Evolutionary conservation across 192 early-diverging fungal genomes (phyloP).

Genomic region (Podila verticillata): DNA sequence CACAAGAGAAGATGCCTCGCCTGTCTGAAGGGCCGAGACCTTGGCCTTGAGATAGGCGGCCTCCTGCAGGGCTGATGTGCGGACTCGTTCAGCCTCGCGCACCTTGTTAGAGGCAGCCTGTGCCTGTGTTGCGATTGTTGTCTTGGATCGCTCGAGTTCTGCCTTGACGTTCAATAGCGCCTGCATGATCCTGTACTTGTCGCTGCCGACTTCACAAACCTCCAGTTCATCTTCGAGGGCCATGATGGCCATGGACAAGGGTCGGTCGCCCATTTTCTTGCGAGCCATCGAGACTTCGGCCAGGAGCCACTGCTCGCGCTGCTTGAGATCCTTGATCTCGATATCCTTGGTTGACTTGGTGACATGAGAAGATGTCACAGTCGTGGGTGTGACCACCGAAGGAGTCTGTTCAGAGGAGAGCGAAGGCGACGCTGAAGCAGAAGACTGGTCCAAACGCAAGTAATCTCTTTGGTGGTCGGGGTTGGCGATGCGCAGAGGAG

Average conservation of each 20-base stretch:
- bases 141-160: conserved; percentile 57
- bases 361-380: neutral
- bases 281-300: conserved; percentile 36
- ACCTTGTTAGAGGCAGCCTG: conserved; percentile 59
- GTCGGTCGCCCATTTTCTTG: conserved; percentile 39
- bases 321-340: conserved; percentile 30
- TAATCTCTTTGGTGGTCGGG: neutral
- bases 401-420: neutral
- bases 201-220: conserved; percentile 51
- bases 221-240: conserved; percentile 40
- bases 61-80: conserved; percentile 64
- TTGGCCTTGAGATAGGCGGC: conserved; percentile 64
- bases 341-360: conserved; percentile 1
- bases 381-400: neutral
- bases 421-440: neutral
- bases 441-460: neutral
- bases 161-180: conserved; percentile 58
- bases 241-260: conserved; percentile 32
- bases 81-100: conserved; percentile 56
- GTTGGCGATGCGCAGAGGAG: conserved; percentile 11
- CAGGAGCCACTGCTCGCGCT: conserved; percentile 46
- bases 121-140: conserved; percentile 54
- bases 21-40: conserved; percentile 55
- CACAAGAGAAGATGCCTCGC: conserved; percentile 42
- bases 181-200: conserved; percentile 60